Evolutionary conservation across 257 asterid genomes (phyloP).

Genomic region (Fraxinus americana): DNA sequence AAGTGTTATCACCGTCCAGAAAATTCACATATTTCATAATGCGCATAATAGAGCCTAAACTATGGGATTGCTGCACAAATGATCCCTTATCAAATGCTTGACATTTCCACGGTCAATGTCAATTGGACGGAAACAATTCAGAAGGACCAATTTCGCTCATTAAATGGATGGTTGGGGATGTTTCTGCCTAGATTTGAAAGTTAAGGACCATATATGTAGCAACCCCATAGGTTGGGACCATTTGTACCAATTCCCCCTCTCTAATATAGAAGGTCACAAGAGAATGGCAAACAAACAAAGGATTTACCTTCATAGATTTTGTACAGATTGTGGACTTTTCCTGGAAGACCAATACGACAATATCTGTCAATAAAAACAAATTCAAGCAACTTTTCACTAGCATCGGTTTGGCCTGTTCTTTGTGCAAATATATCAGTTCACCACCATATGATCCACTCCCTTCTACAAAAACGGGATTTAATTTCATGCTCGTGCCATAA

Average conservation of each 20-base stretch:
- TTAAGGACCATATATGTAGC: too few species aligned
- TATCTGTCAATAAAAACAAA: background rate
- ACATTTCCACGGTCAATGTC: too few species aligned
- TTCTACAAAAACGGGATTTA: background rate
- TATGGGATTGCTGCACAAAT: too few species aligned
- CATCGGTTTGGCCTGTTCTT: background rate
- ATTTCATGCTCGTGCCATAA: background rate
- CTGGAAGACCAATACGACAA: background rate
- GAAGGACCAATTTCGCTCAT: too few species aligned
- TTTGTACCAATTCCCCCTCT: too few species aligned
- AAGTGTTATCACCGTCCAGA: too few species aligned
- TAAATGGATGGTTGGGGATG: too few species aligned
- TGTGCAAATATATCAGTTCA: constrained; percentile 10
- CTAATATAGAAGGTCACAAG: background rate
- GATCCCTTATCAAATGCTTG: too few species aligned
- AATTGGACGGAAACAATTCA: too few species aligned
- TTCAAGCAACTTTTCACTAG: background rate
- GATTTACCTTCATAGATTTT: background rate
- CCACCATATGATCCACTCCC: background rate
- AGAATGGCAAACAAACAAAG: background rate
- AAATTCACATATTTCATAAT: too few species aligned
- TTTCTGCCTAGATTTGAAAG: background rate
- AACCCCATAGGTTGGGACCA: too few species aligned
- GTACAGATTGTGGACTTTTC: background rate
- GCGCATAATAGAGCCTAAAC: too few species aligned